A percentile compares a stretch with the other conserved stretches of the same genome.
phyloP scores from a whole-genome alignment of 768 basidiomycete genomes.

The Cantharellus anzutake region DNA sequence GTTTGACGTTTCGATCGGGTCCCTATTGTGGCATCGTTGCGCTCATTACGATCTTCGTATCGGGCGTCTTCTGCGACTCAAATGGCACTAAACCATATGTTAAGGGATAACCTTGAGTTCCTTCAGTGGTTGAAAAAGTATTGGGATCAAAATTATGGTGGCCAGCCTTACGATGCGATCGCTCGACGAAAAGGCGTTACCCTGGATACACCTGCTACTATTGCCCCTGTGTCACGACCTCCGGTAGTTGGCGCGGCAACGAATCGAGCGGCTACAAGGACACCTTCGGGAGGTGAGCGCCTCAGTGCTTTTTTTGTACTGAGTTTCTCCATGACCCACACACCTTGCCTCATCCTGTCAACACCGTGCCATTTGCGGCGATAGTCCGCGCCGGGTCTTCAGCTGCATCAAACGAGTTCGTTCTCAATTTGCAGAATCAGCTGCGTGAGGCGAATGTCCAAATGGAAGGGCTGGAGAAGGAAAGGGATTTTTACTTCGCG shows the following conservation, averaged over 20 bases:
- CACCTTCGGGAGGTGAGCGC: slow-evolving; percentile 7
- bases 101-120: slow-evolving; percentile 93
- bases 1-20: slow-evolving; percentile 17
- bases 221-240: slow-evolving; percentile 36
- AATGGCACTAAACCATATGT: background rate
- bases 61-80: background rate
- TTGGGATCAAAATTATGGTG: slow-evolving; percentile 86
- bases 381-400: slow-evolving; percentile 14
- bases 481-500: slow-evolving; percentile 95
- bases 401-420: slow-evolving; percentile 17
- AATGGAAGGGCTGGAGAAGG: slow-evolving; percentile 87
- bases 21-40: slow-evolving; percentile 1
- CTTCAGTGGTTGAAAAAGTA: slow-evolving; percentile 92
- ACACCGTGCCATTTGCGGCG: background rate
- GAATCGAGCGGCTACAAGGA: slow-evolving; percentile 2
- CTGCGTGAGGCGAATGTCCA: slow-evolving; percentile 64
- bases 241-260: background rate
- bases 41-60: background rate
- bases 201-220: slow-evolving; percentile 59
- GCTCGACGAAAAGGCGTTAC: slow-evolving; percentile 62
- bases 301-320: background rate
- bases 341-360: too few species aligned
- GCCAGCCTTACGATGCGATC: slow-evolving; percentile 71
- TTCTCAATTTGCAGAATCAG: slow-evolving; percentile 42
- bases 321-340: background rate